Percentiles rank a stretch among this genome's conserved stretches.
Conservation (phyloP, 768 basidiomycete genomes). For the Sarcomyxa edulis region DNA sequence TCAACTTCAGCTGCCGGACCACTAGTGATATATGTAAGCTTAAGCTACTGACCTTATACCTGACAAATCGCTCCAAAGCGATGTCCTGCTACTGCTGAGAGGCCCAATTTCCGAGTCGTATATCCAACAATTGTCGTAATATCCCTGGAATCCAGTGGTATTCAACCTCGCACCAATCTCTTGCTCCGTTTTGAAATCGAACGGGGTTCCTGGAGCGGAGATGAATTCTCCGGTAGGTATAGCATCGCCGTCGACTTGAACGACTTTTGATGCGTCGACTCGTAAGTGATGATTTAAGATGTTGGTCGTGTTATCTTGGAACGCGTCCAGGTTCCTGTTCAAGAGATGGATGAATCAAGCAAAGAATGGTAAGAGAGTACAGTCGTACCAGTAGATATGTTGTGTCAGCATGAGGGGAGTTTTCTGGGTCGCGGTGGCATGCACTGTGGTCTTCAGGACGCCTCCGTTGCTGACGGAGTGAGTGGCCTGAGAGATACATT, state of each 20-base stretch:
- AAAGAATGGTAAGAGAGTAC: too few relatives aligned
- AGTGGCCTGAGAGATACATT: slow-evolving; percentile 28
- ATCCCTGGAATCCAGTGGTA: slow-evolving; percentile 40
- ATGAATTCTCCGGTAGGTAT: slow-evolving; percentile 34
- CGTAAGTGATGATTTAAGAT: slow-evolving; percentile 28
- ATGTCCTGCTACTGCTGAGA: slow-evolving; percentile 21
- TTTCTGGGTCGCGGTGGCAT: slow-evolving; percentile 41
- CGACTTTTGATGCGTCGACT: slow-evolving; percentile 25
- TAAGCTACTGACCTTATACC: slow-evolving; percentile 39
- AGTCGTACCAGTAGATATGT: slow-evolving; percentile 47
- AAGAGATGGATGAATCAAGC: too few relatives aligned
- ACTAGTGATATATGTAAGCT: neutral
- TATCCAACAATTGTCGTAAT: slow-evolving; percentile 47
- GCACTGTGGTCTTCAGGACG: slow-evolving; percentile 34
- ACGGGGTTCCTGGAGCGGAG: slow-evolving; percentile 28
- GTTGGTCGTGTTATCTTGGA: slow-evolving; percentile 32
- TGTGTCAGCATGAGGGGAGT: slow-evolving; percentile 56
- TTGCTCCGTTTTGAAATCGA: slow-evolving; percentile 34
- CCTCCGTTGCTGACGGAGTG: slow-evolving; percentile 42
- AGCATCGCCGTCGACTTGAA: slow-evolving; percentile 30
- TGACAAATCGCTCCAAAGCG: slow-evolving; percentile 42
- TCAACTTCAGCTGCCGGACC: neutral
- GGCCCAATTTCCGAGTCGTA: slow-evolving; percentile 33
- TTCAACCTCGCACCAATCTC: slow-evolving; percentile 29
- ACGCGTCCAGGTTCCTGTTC: slow-evolving; percentile 46